These are phyloP conservation scores for Coemansia sp. DNA, from an alignment of 192 early-diverging fungal species.

Conservation along the genomic window DNA sequence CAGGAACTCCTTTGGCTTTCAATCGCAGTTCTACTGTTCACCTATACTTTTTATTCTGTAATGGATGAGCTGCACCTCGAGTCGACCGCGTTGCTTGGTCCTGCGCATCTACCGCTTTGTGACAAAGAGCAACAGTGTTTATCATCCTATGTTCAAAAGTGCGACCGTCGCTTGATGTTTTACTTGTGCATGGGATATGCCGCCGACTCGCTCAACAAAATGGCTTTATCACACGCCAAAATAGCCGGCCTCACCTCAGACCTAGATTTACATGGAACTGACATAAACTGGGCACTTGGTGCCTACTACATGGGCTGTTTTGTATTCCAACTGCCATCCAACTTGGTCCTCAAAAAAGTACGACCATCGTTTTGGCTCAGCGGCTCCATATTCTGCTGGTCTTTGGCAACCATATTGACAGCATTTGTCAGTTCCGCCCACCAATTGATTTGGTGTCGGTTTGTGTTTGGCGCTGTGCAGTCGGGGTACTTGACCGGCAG, in stretches of 20 bases:
- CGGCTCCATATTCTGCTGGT: conserved; percentile 36
- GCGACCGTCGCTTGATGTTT: conserved; percentile 42
- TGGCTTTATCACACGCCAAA: conserved; percentile 46
- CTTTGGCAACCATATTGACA: conserved; percentile 27
- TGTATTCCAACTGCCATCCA: conserved; percentile 48
- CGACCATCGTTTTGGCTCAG: conserved; percentile 43
- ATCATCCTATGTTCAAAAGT: conserved; percentile 34
- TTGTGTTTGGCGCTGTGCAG: conserved; percentile 48
- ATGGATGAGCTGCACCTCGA: not conserved
- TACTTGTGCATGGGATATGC: conserved; percentile 47
- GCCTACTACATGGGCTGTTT: conserved; percentile 49
- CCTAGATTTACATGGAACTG: conserved; percentile 27
- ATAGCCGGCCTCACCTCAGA: conserved; percentile 35
- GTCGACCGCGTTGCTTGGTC: not conserved
- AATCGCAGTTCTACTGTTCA: not conserved
- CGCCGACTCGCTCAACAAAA: conserved; percentile 46
- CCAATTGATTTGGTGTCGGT: conserved; percentile 24
- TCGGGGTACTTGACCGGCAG: conserved; percentile 47
- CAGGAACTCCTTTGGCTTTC: not conserved
- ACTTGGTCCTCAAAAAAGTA: conserved; percentile 36
- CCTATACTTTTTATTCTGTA: not conserved
- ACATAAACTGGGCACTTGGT: conserved; percentile 39
- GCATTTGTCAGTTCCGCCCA: conserved; percentile 15
- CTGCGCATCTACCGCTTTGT: not conserved
- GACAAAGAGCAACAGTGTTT: conserved; percentile 26